Evolutionary conservation across 2,329 filamentous ascomycete species (phyloP).

Genomic region (Dendryphion nanum): DNA sequence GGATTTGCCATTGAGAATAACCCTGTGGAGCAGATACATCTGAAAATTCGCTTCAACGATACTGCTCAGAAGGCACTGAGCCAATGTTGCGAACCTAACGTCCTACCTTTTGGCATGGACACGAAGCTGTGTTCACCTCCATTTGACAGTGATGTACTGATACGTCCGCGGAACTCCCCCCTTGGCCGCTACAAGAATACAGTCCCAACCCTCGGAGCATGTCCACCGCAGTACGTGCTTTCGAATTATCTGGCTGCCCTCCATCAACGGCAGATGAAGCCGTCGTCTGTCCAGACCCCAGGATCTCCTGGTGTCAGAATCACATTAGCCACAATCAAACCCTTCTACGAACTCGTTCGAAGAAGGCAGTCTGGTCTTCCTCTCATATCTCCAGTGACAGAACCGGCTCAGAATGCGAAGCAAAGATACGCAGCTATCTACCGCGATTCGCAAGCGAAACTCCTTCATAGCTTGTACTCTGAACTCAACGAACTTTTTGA

Average conservation of each 20-base stretch:
- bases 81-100: conserved; percentile 15
- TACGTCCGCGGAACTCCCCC: conserved; percentile 32
- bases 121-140: conserved; percentile 15
- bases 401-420: conserved; percentile 27
- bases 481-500: not conserved
- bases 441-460: conserved; percentile 39
- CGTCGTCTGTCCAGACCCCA: conserved; percentile 9
- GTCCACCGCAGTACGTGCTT: conserved; percentile 34
- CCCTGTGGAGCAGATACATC: conserved; percentile 46
- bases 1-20: conserved; percentile 51
- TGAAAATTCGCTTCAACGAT: conserved; percentile 17
- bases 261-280: conserved; percentile 16
- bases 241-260: conserved; percentile 29
- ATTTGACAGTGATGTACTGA: conserved; percentile 29
- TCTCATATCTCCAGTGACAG: conserved; percentile 2
- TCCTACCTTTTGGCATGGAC: conserved; percentile 26
- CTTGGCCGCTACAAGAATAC: conserved; percentile 33
- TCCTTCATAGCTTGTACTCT: conserved; percentile 18
- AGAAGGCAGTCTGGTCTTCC: conserved; percentile 20
- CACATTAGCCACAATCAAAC: conserved; percentile 20
- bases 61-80: conserved; percentile 12
- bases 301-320: conserved; percentile 16
- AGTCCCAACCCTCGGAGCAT: conserved; percentile 29
- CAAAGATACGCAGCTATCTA: conserved; percentile 45
- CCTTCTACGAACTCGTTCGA: conserved; percentile 23